Conservation (phyloP, 148 eudicot species). For the Chenopodium suecicum region DNA sequence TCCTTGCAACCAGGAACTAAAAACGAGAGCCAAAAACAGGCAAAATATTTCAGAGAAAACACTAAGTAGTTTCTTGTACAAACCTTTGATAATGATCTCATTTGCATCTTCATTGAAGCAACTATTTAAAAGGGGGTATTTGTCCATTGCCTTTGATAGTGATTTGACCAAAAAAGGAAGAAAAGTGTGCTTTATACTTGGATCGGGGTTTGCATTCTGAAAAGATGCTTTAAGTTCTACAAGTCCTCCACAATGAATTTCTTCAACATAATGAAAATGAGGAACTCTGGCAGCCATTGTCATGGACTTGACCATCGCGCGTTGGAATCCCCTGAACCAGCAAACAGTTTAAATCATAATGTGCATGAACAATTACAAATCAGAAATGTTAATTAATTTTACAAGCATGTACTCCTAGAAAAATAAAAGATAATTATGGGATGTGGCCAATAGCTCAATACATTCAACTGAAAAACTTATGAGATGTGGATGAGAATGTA, state of each 20-base stretch:
- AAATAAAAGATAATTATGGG: background rate
- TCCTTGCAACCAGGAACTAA: background rate
- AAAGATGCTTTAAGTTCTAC: constrained; percentile 68
- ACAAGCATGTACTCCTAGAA: background rate
- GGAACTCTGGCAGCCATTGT: constrained; percentile 89
- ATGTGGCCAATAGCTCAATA: background rate
- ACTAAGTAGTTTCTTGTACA: background rate
- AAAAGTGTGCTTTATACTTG: constrained; percentile 78
- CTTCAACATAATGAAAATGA: constrained; percentile 93
- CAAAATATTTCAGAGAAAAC: background rate
- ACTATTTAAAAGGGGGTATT: constrained; percentile 77
- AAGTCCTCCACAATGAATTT: constrained; percentile 75
- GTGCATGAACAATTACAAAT: background rate
- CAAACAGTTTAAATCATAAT: constrained; percentile 4
- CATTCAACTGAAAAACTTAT: background rate
- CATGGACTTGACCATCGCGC: constrained; percentile 98
- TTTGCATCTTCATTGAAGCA: constrained; percentile 62
- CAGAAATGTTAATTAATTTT: background rate
- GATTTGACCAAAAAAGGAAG: constrained; percentile 88
- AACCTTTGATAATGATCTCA: constrained; percentile 80
- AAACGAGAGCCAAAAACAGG: background rate
- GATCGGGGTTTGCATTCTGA: constrained; percentile 72
- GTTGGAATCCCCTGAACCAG: constrained; percentile 83
- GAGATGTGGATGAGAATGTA: background rate
- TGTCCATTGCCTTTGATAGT: constrained; percentile 74